Evolutionary conservation across 2,329 filamentous ascomycete species (phyloP), one percentile per base, ranked within the genome.

Genomic region (Aspergillus phoenicis): DNA sequence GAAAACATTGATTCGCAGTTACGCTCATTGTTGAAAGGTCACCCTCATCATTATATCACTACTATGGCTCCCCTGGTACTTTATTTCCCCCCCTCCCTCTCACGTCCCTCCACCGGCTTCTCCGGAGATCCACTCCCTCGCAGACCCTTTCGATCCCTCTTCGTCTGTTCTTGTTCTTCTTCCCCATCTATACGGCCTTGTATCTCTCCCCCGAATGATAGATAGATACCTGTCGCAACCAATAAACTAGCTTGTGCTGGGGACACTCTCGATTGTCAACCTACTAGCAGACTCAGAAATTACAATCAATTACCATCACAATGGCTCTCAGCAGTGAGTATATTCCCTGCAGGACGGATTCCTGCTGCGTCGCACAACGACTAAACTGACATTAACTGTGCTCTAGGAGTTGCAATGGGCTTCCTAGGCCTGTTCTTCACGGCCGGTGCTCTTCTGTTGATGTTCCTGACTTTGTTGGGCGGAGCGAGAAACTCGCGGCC

Each of bases 401-500:
- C 5, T 59, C 43, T 45, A 88, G 86, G 86, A 70, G 81, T 83
- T 59, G 59, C 82, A 52, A 76, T 88, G 70, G 84, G 82, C 66
- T 73, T 86, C 51, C 64, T 82, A 52, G 87, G 87, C 73, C 79
- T 90, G 61, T 75, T 90, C 68, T 79, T 90, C 63, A 81, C 87
- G 63, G 86, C 84, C 49, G 86, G 82, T 48, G 83, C 86, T 57
- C 79, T 89, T 56, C 76, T 90, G 28, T 76, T 91, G 64, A 84
- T 89, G 68, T 85, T 90, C 76, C 82, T 91, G 68, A 84, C 88
- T 64, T 80, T 91, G 53, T 80, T 91, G 48, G 87, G 83, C 45
- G 88, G 88, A 62, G 81, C 80, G 33, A 77, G 80, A 59, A 80
- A 86, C 69, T 74, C 71, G 47, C 79, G 71, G 13, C 88, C 88